Conservation (phyloP, 257 asterid genomes). For the Solanum tarapatanum region DNA sequence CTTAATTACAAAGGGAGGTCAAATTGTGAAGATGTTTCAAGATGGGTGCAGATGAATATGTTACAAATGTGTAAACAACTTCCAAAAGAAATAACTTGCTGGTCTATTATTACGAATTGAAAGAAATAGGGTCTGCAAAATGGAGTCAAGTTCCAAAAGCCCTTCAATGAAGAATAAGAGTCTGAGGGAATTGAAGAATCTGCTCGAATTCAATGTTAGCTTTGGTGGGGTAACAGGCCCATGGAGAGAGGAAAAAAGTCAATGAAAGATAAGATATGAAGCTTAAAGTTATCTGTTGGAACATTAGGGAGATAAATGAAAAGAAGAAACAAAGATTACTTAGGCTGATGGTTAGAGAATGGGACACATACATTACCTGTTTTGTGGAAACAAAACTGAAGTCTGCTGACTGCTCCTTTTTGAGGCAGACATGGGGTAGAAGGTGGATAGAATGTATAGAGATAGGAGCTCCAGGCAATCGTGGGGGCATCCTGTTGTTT, state of each 20-base stretch:
- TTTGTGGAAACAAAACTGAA: background rate
- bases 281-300: background rate
- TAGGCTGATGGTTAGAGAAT: background rate
- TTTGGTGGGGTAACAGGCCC: background rate
- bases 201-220: background rate
- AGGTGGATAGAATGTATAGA: background rate
- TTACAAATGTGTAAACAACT: background rate
- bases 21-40: background rate
- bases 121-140: background rate
- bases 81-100: background rate
- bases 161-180: background rate
- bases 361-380: background rate
- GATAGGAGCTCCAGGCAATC: background rate
- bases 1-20: background rate
- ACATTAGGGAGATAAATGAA: background rate
- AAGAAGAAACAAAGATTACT: background rate
- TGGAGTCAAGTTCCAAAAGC: background rate
- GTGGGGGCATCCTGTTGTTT: background rate
- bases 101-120: background rate
- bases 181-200: background rate
- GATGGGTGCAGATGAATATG: background rate
- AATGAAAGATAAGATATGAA: background rate
- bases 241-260: background rate
- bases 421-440: background rate
- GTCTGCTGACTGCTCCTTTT: background rate